A percentile compares a stretch with the other conserved stretches of the same genome.
phyloP scores from a whole-genome alignment of 2,329 filamentous ascomycete genomes.

The Passalora sequoiae region DNA sequence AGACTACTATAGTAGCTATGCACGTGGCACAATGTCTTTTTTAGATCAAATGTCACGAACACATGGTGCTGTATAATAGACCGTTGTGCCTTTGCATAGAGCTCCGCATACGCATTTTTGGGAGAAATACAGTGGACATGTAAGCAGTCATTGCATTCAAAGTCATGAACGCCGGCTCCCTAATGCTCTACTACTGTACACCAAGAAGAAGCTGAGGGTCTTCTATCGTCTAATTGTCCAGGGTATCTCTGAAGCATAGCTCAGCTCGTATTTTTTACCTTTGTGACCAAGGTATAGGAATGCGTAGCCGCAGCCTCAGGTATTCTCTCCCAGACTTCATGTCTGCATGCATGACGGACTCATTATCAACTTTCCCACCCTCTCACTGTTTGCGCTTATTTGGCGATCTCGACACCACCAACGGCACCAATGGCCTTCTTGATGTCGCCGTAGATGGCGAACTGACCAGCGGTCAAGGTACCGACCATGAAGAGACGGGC shows the following conservation, averaged over 20 bases:
- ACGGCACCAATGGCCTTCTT: slow-evolving; percentile 55
- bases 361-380: neutral
- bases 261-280: neutral
- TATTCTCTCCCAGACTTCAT: neutral
- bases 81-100: no score
- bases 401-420: slow-evolving; percentile 67
- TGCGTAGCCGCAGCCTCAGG: slow-evolving; percentile 5
- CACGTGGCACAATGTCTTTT: no score
- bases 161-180: slow-evolving; percentile 6
- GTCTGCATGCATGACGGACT: neutral
- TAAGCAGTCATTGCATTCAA: slow-evolving; percentile 5
- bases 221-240: slow-evolving; percentile 13
- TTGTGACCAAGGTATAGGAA: no score
- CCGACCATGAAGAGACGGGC: slow-evolving; percentile 73
- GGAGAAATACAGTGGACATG: no score
- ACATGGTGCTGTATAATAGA: no score
- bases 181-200: slow-evolving; percentile 15
- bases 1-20: no score
- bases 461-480: slow-evolving; percentile 73
- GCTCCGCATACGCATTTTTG: no score
- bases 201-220: slow-evolving; percentile 6
- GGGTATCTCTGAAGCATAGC: slow-evolving; percentile 10
- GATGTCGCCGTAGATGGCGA: slow-evolving; percentile 79
- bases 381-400: slow-evolving; percentile 10
- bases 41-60: no score